Conservation (phyloP, 1,284 basidiomycete genomes). For the Coniophora puteana region DNA sequence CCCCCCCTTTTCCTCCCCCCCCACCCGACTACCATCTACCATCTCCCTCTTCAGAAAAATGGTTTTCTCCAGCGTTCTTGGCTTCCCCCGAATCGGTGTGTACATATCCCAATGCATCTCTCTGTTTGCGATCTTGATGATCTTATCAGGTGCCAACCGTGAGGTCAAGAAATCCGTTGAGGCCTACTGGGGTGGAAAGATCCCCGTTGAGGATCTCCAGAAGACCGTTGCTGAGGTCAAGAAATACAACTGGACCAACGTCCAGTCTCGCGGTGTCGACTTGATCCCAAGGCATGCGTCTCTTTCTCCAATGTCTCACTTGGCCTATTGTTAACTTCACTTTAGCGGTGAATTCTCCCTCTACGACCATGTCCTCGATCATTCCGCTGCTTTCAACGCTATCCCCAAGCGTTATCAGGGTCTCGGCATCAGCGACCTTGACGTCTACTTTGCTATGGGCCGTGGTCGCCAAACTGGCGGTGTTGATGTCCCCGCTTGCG, state of each 20-base stretch:
- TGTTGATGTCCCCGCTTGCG: constrained; percentile 96
- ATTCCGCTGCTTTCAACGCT: constrained; percentile 95
- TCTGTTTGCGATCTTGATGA: too few species aligned
- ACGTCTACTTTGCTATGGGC: constrained; percentile 98
- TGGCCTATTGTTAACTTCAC: constrained; percentile 19
- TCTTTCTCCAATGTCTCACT: constrained; percentile 11
- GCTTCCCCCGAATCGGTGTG: constrained; percentile 94
- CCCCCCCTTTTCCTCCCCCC: constrained; percentile 22
- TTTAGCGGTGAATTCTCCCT: constrained; percentile 95
- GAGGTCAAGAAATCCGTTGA: constrained; percentile 99
- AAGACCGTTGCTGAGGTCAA: constrained; percentile 88
- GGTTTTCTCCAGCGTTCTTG: constrained; percentile 86
- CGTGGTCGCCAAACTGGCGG: constrained; percentile 94
- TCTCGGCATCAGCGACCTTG: constrained; percentile 85
- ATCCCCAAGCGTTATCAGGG: constrained; percentile 94
- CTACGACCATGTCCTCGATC: constrained; percentile 99
- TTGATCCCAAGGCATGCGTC: constrained; percentile 81
- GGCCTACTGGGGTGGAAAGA: constrained; percentile 97
- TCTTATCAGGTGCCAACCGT: constrained; percentile 92
- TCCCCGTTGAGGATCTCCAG: constrained; percentile 85
- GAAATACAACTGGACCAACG: constrained; percentile 86
- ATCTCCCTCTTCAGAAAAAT: constrained; percentile 39
- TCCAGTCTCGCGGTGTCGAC: constrained; percentile 90
- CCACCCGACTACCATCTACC: too few species aligned
- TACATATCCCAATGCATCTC: constrained; percentile 7